Base-by-base conservation (phyloP, 495 filamentous ascomycete species). In the Echria macrotheca region DNA sequence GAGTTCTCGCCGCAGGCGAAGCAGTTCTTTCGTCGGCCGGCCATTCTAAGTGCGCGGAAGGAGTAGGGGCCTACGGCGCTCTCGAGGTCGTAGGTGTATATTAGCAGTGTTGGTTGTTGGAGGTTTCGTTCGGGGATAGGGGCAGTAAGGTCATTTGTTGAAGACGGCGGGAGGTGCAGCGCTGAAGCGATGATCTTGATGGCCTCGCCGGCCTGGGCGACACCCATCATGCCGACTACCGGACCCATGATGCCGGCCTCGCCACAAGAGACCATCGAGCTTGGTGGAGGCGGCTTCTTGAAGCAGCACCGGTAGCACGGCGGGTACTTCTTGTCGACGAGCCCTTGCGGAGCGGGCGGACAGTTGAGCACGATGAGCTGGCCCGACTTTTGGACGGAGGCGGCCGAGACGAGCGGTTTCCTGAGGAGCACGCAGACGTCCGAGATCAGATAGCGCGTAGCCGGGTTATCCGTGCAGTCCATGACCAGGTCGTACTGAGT, bases 271-370 rank as follows among this genome's bases (percentile, higher is more conserved):
- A 85, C 70, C 1, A 95, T 80, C 36, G 77, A 86, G 31, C 82
- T 82, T 0, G 87, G 75, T 4, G 90, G 88, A 0, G 93, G 90
- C 1, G 91, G 91, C 40, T 81, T 83, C 0, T 87, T 86, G 60
- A 95, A 98, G 24, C 96, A 80, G 63, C 93, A 98, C 24, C 93
- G 77, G 66, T 98, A 98, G 68, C 93, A 98, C 1, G 91, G 90
- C 0, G 87, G 83, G 22, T 51, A 51, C 0, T 38, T 43, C 4
- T 67, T 67, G 18, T 61, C 53, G 3, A 53, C 24, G 3, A 60
- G 41, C 5, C 75, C 74, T 28, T 68, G 66, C 5, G 71, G 59
- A 0, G 65, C 66, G 2, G 81, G 72, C 6, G 84, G 84, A 31
- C 77, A 73, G 59, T 87, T 87, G 28, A 98, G 72, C 1, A 95